These are phyloP conservation scores for Lactuca sativa DNA, from an alignment of 129 eudicot species.

Conservation along the genomic window DNA sequence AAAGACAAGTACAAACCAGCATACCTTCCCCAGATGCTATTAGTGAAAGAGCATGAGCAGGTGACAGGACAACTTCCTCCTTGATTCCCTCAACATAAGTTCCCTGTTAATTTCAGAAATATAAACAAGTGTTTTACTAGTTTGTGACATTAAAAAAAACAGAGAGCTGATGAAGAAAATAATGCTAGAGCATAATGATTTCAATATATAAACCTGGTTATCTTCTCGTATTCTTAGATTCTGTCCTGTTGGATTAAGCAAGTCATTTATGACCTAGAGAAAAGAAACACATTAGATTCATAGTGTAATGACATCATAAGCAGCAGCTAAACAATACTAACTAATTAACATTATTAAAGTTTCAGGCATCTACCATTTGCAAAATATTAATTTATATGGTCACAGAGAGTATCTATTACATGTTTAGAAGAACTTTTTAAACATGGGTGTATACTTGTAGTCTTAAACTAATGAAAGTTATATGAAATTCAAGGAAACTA, in stretches of 20 bases:
- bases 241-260: slow-evolving; percentile 93
- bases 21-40: slow-evolving; percentile 94
- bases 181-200: slow-evolving; percentile 12
- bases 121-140: not conserved
- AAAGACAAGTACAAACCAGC: not conserved
- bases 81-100: slow-evolving; percentile 87
- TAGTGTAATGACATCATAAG: slow-evolving; percentile 11
- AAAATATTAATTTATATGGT: no score
- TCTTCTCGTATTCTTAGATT: slow-evolving; percentile 86
- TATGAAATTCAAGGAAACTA: slow-evolving; percentile 9
- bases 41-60: slow-evolving; percentile 85
- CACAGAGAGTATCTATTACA: no score
- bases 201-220: slow-evolving; percentile 56
- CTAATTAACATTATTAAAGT: no score
- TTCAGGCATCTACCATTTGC: no score
- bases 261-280: slow-evolving; percentile 78
- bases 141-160: slow-evolving; percentile 5
- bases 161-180: slow-evolving; percentile 3
- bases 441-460: not conserved
- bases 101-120: slow-evolving; percentile 48
- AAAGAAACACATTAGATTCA: slow-evolving; percentile 12
- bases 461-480: not conserved
- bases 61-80: slow-evolving; percentile 89
- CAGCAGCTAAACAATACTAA: not conserved
- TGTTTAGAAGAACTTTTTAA: no score